Percentiles rank a stretch among this genome's conserved stretches.
These are phyloP conservation scores for Tolypocladium sp. DNA, from an alignment of 2,329 filamentous ascomycete genomes.

Conservation along the genomic window DNA sequence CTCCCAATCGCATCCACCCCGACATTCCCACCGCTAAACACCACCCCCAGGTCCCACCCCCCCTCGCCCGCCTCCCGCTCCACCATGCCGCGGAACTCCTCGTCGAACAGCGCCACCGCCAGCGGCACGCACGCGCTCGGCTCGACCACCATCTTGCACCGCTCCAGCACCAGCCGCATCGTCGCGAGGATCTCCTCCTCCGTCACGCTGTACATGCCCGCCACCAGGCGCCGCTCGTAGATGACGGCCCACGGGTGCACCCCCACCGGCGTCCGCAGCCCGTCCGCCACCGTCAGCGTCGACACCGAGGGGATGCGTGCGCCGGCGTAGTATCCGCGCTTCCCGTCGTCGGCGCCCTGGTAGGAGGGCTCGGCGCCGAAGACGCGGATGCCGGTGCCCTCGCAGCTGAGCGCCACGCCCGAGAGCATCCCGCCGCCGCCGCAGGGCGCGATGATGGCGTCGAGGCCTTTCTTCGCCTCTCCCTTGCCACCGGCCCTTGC, in stretches of 20 bases:
- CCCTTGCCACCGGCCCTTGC: slow-evolving; percentile 5
- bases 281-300: slow-evolving; percentile 79
- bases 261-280: slow-evolving; percentile 76
- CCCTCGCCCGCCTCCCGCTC: slow-evolving; percentile 59
- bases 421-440: slow-evolving; percentile 84
- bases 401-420: slow-evolving; percentile 69
- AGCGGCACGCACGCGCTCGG: slow-evolving; percentile 78
- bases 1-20: slow-evolving; percentile 42
- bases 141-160: slow-evolving; percentile 86
- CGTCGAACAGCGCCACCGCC: slow-evolving; percentile 75
- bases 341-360: slow-evolving; percentile 76
- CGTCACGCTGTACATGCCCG: slow-evolving; percentile 61
- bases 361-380: slow-evolving; percentile 83
- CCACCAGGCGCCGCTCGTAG: slow-evolving; percentile 59
- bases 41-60: slow-evolving; percentile 63
- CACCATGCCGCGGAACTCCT: slow-evolving; percentile 67
- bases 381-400: slow-evolving; percentile 62
- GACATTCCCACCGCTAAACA: slow-evolving; percentile 54
- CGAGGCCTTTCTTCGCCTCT: slow-evolving; percentile 25
- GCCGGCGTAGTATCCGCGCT: slow-evolving; percentile 57
- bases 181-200: slow-evolving; percentile 76
- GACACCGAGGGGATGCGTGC: slow-evolving; percentile 58
- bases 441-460: slow-evolving; percentile 73
- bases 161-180: slow-evolving; percentile 70
- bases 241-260: slow-evolving; percentile 69